Evolutionary conservation across 1,284 basidiomycete genomes (phyloP).

Genomic region (Neonothopanus nambi): DNA sequence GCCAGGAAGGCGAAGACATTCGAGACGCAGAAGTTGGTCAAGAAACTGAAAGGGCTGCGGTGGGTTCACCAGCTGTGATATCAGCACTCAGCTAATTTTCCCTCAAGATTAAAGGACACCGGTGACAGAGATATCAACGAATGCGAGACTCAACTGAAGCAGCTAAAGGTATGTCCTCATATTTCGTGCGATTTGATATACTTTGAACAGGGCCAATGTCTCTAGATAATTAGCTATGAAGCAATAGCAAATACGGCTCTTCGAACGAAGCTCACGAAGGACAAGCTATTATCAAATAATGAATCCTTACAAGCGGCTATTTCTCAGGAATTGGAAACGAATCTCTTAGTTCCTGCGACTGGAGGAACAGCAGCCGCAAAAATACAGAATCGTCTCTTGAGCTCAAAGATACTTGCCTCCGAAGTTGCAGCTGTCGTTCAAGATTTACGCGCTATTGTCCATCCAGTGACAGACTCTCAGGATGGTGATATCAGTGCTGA

Average conservation of each 20-base stretch:
- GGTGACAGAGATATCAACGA: slow-evolving; percentile 43
- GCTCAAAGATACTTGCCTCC: slow-evolving; percentile 73
- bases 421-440: slow-evolving; percentile 57
- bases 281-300: slow-evolving; percentile 54
- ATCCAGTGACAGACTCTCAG: slow-evolving; percentile 33
- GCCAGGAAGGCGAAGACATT: slow-evolving; percentile 83
- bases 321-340: slow-evolving; percentile 39
- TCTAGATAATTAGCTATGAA: slow-evolving; percentile 62
- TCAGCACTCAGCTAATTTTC: not conserved
- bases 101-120: slow-evolving; percentile 42
- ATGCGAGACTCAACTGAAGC: slow-evolving; percentile 67
- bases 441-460: slow-evolving; percentile 45
- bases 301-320: slow-evolving; percentile 46
- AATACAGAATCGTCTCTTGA: slow-evolving; percentile 73
- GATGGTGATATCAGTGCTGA: slow-evolving; percentile 15
- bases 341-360: slow-evolving; percentile 29
- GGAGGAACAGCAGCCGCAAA: slow-evolving; percentile 54
- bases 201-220: too few relatives aligned
- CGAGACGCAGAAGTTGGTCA: slow-evolving; percentile 82
- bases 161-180: slow-evolving; percentile 57
- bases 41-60: slow-evolving; percentile 77
- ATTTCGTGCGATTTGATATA: slow-evolving; percentile 1
- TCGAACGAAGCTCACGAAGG: slow-evolving; percentile 73
- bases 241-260: slow-evolving; percentile 64
- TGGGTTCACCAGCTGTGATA: slow-evolving; percentile 29